Evolutionary conservation across 495 filamentous ascomycete species (phyloP), one percentile per base, ranked within the genome.

Genomic region (Acidiella bohemica): DNA sequence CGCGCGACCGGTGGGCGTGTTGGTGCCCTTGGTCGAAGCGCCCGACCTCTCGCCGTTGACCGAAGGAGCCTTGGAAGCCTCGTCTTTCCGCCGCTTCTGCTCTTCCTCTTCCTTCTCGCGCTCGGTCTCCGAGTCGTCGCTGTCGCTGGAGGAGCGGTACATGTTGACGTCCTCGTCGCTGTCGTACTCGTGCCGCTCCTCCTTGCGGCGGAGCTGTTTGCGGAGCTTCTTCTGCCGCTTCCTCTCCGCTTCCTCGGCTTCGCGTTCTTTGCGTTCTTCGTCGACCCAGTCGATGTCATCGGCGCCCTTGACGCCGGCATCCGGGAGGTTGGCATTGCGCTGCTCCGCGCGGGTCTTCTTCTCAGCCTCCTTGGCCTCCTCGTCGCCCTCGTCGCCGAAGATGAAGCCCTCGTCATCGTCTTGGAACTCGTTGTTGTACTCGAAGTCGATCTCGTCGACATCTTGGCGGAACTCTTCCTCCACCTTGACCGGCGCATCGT

Each of bases 341-440:
- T 90, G 84, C 52, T 97, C 87, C 25, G 82, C 75, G 45, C 87
- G 90, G 46, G 96, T 80, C 45, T 76, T 71, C 39, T 79, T 76
- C 50, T 88, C 79, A 3, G 85, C 73, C n/a, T 84, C 80, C 55
- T 93, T 95, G 0, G 73, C 41, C 13, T 54, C 64, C 29, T 94
- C 43, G 9, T 47, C 48, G 9, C 29, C 85, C 45, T 92, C 83
- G 37, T 94, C 84, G 32, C 75, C 62, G 8, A 92, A 83, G 29
- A 92, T 70, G 37, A 66, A 65, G 10, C 83, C 79, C 32, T 95
- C 90, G 54, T 97, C 90, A 53, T 97, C 90, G 53, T 96, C 81
- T 9, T 78, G 75, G 51, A 86, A 86, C 23, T 61, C 61, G 9
- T 58, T 59, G 23, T 59, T 49, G 30, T 49, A 19, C 21, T 65